Base-by-base conservation (phyloP, 2,329 filamentous ascomycete species). In the Penicillium sclerotigenum region DNA sequence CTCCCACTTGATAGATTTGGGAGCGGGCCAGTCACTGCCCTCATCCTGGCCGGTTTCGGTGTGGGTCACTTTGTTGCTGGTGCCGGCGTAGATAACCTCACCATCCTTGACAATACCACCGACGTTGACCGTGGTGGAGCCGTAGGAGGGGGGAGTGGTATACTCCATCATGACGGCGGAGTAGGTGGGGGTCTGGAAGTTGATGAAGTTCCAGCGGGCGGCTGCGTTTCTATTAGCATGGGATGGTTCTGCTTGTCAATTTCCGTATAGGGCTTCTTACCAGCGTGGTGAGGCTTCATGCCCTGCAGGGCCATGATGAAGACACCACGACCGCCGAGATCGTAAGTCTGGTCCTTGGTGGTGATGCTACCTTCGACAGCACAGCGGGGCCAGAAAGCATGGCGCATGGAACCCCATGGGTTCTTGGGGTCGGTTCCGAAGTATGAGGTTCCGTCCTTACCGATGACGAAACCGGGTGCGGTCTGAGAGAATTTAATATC, bases 261-360 rank as follows among this genome's bases (percentile, higher is more conserved):
- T n/a, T n/a, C 9, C 29, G 9, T 8, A 11, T 1, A 26, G 11
- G 52, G 20, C 13, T 47, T 67, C 77, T 67, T 78, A 86, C 83
- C 92, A 57, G 91, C 89, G 73, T 99, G 95, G 75, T 99, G 94
- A 38, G 94, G 94, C 83, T 99, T 99, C 93, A 97, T 97, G 73
- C 92, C 94, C 78, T 97, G 94, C 48, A 97, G 79, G 38, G 91
- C 92, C 73, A 94, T 88, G 63, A 88, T 81, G 76, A 91, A 93
- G 68, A 95, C 79, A 31, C 87, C 91, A 60, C 81, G 84, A 55
- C 93, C 93, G 68, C 85, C 87, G 73, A 96, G 86, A 72, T 96
- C 87, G 59, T 96, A 81, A 36, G 88, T 85, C 46, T 91, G 90
- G 33, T 90, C 86, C 67, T 89, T 83, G 58, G 91, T 96, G 61